Base-by-base conservation (phyloP, 768 basidiomycete genomes). In the Clitopilus hobsonii region DNA sequence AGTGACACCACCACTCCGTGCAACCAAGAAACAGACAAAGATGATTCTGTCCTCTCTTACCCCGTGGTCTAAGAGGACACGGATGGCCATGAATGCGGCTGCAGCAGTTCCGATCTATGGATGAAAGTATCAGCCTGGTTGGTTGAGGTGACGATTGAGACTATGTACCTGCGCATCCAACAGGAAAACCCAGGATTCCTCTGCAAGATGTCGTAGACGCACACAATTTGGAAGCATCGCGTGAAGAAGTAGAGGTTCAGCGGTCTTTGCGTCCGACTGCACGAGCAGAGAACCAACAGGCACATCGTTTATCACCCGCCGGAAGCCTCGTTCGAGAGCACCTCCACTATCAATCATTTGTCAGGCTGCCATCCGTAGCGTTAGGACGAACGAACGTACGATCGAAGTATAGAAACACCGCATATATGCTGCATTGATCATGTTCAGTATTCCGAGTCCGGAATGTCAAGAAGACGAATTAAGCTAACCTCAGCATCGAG, bases 31-130 rank as follows among this genome's bases (percentile, higher is more conserved):
- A 0, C 93, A 88, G 13, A 94, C 83, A 64, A 95, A 95, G 54
- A 97, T 84, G 60, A 97, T 95, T 62, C 82, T 85, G 56, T 88
- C 84, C 67, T 94, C 83, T 54, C 68, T 80, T 16, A 96, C 86
- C 11, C 96, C 94, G 61, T 99, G 96, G 66, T 99, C 96, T 16
- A 98, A 79, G 8, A 98, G 74, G 10, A 96, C 82, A 25, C 96
- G 88, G 57, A 99, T 91, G 0, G 94, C 88, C 96, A 98, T 98
- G 68, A 98, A 90, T 18, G 88, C 87, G 3, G 91, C 85, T 0
- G 95, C 94, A 4, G 88, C 96, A 0, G 96, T 98, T 5, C 92
- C 94, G 67, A 98, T 93, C 87, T 96, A 60, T 16, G n/a, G 29
- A 41, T 13, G 18, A 14, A 13, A 55, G 51, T n/a, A 50, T 41